These are phyloP conservation scores for Trametes pubescens DNA, from an alignment of 1,284 basidiomycete species.

Conservation along the genomic window DNA sequence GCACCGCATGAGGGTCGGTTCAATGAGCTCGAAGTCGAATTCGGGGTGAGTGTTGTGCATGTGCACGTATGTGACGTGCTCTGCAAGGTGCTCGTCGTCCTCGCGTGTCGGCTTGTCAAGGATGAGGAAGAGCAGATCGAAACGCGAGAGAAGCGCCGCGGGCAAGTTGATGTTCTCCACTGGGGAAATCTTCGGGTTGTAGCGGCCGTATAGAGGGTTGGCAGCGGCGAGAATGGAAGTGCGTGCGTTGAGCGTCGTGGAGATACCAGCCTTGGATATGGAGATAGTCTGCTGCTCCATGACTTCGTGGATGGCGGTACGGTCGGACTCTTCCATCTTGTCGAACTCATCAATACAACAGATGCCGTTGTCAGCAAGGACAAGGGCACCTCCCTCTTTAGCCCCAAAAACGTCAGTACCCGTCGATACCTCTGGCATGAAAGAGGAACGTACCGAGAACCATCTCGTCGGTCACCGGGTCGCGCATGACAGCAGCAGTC, in stretches of 20 bases:
- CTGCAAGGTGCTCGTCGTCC: slow-evolving; percentile 94
- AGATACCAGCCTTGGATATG: slow-evolving; percentile 99
- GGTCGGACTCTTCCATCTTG: slow-evolving; percentile 99
- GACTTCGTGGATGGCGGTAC: slow-evolving; percentile 99
- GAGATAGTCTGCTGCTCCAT: slow-evolving; percentile 99
- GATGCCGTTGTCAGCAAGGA: slow-evolving; percentile 98
- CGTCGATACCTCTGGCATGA: not conserved
- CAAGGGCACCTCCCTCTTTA: slow-evolving; percentile 96
- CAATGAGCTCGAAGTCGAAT: slow-evolving; percentile 85
- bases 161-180: slow-evolving; percentile 99
- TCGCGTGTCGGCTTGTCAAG: slow-evolving; percentile 95
- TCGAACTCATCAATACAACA: slow-evolving; percentile 99
- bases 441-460: slow-evolving; percentile 79
- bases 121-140: slow-evolving; percentile 97
- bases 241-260: slow-evolving; percentile 97
- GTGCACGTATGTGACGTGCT: slow-evolving; percentile 98
- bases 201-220: slow-evolving; percentile 97
- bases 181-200: slow-evolving; percentile 97
- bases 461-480: slow-evolving; percentile 99
- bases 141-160: slow-evolving; percentile 94
- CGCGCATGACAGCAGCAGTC: slow-evolving; percentile 98
- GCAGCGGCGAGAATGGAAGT: slow-evolving; percentile 98
- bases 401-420: not conserved
- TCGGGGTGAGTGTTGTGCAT: slow-evolving; percentile 94
- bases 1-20: slow-evolving; percentile 89